phyloP scores from a whole-genome alignment of 768 basidiomycete species.

The Podaxis sp. region DNA sequence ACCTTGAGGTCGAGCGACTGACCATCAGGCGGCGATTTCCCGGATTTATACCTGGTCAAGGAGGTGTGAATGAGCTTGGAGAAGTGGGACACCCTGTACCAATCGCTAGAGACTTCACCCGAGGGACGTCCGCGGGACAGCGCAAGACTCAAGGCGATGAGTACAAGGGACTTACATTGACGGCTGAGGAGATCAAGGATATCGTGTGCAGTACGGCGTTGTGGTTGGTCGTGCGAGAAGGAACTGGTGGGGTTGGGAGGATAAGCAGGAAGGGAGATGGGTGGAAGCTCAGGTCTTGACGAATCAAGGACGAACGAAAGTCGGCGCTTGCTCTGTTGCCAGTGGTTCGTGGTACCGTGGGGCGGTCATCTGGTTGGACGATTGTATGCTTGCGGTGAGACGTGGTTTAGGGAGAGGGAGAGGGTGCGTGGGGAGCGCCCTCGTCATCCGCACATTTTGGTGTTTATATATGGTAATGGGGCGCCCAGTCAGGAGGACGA shows the following conservation, averaged over 20 bases:
- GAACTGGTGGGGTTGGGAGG: slow-evolving; percentile 87
- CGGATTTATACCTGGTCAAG: slow-evolving; percentile 1
- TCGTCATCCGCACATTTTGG: background rate
- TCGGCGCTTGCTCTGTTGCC: background rate
- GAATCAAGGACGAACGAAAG: background rate
- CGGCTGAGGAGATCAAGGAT: slow-evolving; percentile 94
- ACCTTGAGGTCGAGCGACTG: slow-evolving; percentile 71
- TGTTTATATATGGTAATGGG: background rate
- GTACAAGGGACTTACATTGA: slow-evolving; percentile 57
- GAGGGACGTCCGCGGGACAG: slow-evolving; percentile 10
- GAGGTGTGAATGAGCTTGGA: slow-evolving; percentile 22
- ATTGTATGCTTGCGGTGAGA: background rate
- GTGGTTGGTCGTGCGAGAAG: slow-evolving; percentile 91
- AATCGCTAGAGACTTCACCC: slow-evolving; percentile 17
- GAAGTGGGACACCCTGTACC: slow-evolving; percentile 15
- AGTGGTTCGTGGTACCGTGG: background rate
- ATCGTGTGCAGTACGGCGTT: slow-evolving; percentile 82
- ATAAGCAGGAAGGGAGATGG: slow-evolving; percentile 77
- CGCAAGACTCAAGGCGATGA: slow-evolving; percentile 19
- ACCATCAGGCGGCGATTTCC: slow-evolving; percentile 44
- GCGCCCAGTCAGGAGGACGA: background rate
- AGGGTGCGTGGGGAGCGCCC: background rate
- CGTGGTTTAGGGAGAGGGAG: background rate
- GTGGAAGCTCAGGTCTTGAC: slow-evolving; percentile 68
- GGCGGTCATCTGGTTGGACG: background rate